Evolutionary conservation across 139 green algal species (phyloP).

Genomic region (Closterium sp.): DNA sequence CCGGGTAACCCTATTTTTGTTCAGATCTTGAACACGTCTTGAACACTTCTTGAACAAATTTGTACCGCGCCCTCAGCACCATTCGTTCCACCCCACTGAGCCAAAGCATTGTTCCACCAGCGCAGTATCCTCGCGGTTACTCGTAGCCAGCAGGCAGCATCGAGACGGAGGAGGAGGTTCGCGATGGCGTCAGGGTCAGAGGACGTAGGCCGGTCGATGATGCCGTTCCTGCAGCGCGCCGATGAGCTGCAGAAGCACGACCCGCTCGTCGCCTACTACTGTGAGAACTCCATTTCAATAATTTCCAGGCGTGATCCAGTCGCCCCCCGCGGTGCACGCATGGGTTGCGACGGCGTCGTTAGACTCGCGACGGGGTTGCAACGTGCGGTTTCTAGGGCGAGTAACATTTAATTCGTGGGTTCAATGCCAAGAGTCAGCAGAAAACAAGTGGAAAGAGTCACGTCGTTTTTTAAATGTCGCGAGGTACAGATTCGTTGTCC

Average conservation of each 20-base stretch:
- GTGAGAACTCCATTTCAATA: neutral
- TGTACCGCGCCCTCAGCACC: too few relatives aligned
- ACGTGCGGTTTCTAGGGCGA: too few relatives aligned
- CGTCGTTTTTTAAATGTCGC: neutral
- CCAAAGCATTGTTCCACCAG: too few relatives aligned
- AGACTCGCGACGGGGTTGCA: neutral
- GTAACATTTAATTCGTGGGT: too few relatives aligned
- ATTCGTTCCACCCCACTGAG: neutral
- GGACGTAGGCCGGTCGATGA: constrained; percentile 3
- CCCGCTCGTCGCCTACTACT: constrained; percentile 52
- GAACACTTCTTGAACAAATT: too few relatives aligned
- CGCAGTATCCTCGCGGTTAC: neutral
- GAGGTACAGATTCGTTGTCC: neutral
- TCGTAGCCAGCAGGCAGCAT: neutral
- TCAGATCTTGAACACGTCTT: too few relatives aligned
- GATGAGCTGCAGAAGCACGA: constrained; percentile 56
- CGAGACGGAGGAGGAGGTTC: neutral
- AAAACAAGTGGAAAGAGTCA: neutral
- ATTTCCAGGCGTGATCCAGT: neutral
- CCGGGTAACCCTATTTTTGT: too few relatives aligned
- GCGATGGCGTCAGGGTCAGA: neutral
- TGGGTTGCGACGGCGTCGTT: neutral
- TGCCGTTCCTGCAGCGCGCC: constrained; percentile 50
- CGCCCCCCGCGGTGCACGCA: neutral
- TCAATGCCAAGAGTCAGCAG: neutral